Evolutionary conservation across 2,329 filamentous ascomycete genomes (phyloP).

Genomic region (Exophiala oligosperma): DNA sequence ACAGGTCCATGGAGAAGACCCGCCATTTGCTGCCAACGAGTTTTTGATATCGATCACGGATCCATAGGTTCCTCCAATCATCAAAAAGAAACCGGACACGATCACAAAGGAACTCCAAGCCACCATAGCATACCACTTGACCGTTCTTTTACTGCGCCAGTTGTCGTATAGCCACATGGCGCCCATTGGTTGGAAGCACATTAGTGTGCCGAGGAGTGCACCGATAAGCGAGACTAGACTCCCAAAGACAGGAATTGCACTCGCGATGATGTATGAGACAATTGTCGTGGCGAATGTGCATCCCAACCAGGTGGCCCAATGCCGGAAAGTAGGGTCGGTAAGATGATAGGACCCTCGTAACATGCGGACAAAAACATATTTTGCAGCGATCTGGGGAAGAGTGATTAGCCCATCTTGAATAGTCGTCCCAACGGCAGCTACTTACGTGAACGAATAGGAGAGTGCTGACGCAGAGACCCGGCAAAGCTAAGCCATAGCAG

Average conservation of each 20-base stretch:
- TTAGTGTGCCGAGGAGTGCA: slow-evolving; percentile 44
- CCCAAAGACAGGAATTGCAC: slow-evolving; percentile 8
- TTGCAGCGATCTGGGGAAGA: slow-evolving; percentile 46
- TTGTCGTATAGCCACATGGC: slow-evolving; percentile 56
- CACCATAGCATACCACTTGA: slow-evolving; percentile 37
- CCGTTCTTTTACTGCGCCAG: slow-evolving; percentile 34
- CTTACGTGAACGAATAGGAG: slow-evolving; percentile 4
- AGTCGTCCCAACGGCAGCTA: not conserved
- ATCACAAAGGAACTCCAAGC: slow-evolving; percentile 29
- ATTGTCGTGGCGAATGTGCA: slow-evolving; percentile 45
- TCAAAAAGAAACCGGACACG: slow-evolving; percentile 46
- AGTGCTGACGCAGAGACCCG: slow-evolving; percentile 30
- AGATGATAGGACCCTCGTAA: slow-evolving; percentile 53
- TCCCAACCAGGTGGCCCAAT: slow-evolving; percentile 54
- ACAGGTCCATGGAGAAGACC: slow-evolving; percentile 15
- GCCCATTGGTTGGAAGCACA: slow-evolving; percentile 51
- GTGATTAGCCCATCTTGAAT: not conserved
- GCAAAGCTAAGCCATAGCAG: slow-evolving; percentile 42
- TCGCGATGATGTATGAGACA: slow-evolving; percentile 52
- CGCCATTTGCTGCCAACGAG: slow-evolving; percentile 21
- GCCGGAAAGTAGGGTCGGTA: slow-evolving; percentile 50
- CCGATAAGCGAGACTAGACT: slow-evolving; percentile 12
- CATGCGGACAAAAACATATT: slow-evolving; percentile 59
- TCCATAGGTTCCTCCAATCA: slow-evolving; percentile 49
- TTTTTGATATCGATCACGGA: slow-evolving; percentile 29